phyloP scores from a whole-genome alignment of 768 basidiomycete species.

The Mrakia frigida region DNA sequence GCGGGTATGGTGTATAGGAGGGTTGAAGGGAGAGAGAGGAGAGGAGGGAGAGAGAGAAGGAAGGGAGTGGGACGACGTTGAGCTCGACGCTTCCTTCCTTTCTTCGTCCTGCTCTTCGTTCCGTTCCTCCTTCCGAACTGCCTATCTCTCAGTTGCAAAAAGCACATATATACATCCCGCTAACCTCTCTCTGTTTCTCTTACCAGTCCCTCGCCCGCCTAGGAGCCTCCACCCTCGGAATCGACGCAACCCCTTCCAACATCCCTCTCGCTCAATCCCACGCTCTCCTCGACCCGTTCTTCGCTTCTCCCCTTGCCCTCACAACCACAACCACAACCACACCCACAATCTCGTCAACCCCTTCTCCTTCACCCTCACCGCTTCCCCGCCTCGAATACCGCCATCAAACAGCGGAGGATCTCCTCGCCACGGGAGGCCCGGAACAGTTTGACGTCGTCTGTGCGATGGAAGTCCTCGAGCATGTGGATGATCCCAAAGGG shows the following conservation, averaged over 20 bases:
- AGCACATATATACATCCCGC: background rate
- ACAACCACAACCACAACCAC: no score
- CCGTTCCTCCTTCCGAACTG: background rate
- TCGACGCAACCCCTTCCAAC: conserved; percentile 86
- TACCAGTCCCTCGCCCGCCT: conserved; percentile 74
- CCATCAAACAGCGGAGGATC: conserved; percentile 66
- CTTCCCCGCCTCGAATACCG: conserved; percentile 57
- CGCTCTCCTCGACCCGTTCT: conserved; percentile 66
- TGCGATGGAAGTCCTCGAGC: conserved; percentile 96
- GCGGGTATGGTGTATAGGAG: background rate
- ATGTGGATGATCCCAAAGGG: conserved; percentile 82
- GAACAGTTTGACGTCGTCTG: conserved; percentile 85
- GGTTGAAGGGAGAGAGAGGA: background rate
- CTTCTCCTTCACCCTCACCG: conserved; percentile 31
- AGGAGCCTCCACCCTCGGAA: conserved; percentile 80
- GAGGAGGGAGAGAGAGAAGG: background rate
- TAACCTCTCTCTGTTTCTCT: background rate
- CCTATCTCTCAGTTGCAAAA: background rate
- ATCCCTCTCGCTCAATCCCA: conserved; percentile 78
- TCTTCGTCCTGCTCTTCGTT: background rate
- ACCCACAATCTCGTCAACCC: conserved; percentile 31
- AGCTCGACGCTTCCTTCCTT: background rate
- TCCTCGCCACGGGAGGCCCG: conserved; percentile 52
- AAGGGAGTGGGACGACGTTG: background rate
- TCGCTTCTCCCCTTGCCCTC: conserved; percentile 41